Base-by-base conservation (phyloP, 768 basidiomycete genomes). In the Termitomyces sp. region DNA sequence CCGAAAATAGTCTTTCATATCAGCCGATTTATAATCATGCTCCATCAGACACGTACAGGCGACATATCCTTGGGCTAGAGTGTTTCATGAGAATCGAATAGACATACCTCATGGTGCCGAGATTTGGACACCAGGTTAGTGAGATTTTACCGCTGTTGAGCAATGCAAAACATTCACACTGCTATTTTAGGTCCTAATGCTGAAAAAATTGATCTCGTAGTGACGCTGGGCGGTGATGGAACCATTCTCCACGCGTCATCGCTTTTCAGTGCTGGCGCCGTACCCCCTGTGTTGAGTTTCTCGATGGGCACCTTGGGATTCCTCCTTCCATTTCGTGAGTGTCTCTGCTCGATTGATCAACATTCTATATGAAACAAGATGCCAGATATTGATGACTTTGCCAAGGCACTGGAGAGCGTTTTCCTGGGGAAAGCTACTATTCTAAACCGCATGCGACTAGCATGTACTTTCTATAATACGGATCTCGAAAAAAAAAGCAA, bases 291-390 rank as follows among this genome's bases (percentile, higher is more conserved):
- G 0, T 72, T 95, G 21, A 92, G 91, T 64, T 92, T 95, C 70
- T 91, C 88, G 0, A 88, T 94, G 89, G 95, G 95, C 8, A 94
- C 91, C 9, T 77, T 98, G 0, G 95, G 95, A 3, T 98, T 98
- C 71, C 74, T 98, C 6, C 78, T 97, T 21, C 95, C 95, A 0
- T 97, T 97, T 69, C 91, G 95, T 94, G 66, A 73, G 95, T 77
- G 40, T 48, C 5, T n/a, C 37, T 48, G 5, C 41, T 4, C 16
- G 25, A 30, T 50, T 23, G 34, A 54, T 50, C 8, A 16, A 41
- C n/a, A 30, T 49, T 35, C 28, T 27, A 30, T 21, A 25, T 55
- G 19, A 55, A 55, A 58, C 27, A 25, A 27, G 21, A 54, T 52
- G 10, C 39, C 63, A 97, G 95, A 95, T 68, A 90, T 97, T 65